These are phyloP conservation scores for Malus asiatica DNA, from an alignment of 306 rosid genomes.

Conservation along the genomic window DNA sequence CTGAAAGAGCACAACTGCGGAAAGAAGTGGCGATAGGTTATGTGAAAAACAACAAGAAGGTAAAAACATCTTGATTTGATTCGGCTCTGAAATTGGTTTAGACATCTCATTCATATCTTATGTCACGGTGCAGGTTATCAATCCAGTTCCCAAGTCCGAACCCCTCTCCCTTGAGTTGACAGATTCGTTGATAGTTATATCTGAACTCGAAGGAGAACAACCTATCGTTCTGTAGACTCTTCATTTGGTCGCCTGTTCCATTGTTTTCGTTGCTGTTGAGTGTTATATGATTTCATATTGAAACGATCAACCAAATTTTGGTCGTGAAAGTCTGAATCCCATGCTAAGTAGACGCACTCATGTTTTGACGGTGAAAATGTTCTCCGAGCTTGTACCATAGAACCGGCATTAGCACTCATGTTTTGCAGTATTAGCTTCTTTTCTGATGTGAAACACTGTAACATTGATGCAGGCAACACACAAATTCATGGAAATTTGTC, in stretches of 20 bases:
- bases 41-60: constrained; percentile 71
- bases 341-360: neutral
- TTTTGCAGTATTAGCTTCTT: too few relatives aligned
- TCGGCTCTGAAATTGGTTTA: neutral
- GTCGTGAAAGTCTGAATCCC: neutral
- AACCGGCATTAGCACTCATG: neutral
- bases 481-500: neutral
- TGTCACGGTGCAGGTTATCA: constrained; percentile 60
- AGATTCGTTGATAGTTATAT: constrained; percentile 82
- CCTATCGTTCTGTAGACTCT: constrained; percentile 33
- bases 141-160: constrained; percentile 76
- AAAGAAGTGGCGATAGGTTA: constrained; percentile 97
- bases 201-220: constrained; percentile 90
- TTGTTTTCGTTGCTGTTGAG: neutral
- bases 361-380: neutral
- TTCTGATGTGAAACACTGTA: too few relatives aligned
- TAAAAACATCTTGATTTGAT: constrained; percentile 20
- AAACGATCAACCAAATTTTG: neutral
- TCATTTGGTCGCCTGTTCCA: constrained; percentile 3
- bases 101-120: constrained; percentile 18
- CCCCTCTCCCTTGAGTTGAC: constrained; percentile 70
- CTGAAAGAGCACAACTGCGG: constrained; percentile 74
- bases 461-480: neutral
- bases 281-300: neutral
- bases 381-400: neutral